A percentile compares a stretch with the other conserved stretches of the same genome.
Evolutionary conservation across 2,329 filamentous ascomycete species (phyloP).

Genomic region (Cytospora piceae): DNA sequence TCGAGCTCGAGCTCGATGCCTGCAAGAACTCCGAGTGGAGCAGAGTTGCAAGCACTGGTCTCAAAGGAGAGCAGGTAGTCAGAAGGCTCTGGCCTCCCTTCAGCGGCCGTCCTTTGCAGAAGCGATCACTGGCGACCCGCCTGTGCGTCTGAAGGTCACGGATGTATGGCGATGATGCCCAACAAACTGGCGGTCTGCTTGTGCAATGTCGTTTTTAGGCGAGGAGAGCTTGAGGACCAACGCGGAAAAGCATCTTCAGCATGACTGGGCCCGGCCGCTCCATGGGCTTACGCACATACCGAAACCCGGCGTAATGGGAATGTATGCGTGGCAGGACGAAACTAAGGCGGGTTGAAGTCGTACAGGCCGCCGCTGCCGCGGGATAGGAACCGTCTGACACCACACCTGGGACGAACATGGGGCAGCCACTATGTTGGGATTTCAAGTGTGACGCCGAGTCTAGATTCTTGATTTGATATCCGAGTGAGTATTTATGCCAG

Average conservation of each 20-base stretch:
- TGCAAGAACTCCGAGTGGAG: constrained; percentile 3
- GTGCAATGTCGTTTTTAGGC: constrained; percentile 8
- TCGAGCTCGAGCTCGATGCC: constrained; percentile 9
- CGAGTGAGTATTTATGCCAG: neutral
- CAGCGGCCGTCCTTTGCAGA: neutral
- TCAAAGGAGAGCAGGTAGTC: constrained; percentile 6
- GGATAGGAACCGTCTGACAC: neutral
- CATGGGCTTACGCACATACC: neutral
- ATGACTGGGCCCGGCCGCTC: neutral
- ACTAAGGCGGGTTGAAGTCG: constrained; percentile 15
- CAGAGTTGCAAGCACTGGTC: constrained; percentile 5
- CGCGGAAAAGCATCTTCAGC: constrained; percentile 6
- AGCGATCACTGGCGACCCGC: neutral
- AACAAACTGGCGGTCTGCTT: constrained; percentile 8
- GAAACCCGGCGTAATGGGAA: neutral
- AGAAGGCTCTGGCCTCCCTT: constrained; percentile 1
- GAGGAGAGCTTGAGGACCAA: neutral
- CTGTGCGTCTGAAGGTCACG: neutral
- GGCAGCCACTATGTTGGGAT: neutral
- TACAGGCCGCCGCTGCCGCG: neutral
- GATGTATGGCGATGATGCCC: neutral
- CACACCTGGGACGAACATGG: constrained; percentile 1
- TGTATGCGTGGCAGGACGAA: constrained; percentile 8
- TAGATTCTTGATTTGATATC: neutral
- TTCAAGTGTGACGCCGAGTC: neutral